A percentile compares a stretch with the other conserved stretches of the same genome.
Conservation (phyloP, 1,284 basidiomycete species). For the Ganoderma boninense region DNA sequence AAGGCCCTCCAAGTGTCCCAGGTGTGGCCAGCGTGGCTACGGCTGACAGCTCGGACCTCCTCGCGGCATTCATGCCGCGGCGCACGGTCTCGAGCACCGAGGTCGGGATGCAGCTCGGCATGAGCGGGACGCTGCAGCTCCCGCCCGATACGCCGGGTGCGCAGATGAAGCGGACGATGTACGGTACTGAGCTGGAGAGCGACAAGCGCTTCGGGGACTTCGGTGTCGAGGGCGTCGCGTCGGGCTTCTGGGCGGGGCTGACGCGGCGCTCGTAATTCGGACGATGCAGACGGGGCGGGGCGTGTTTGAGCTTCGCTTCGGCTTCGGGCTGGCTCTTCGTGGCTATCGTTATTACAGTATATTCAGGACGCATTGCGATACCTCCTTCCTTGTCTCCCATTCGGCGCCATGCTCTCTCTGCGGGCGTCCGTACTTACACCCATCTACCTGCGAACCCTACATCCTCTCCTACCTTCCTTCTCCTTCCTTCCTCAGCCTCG, state of each 20-base stretch:
- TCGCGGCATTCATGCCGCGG: background rate
- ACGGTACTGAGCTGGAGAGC: constrained; percentile 77
- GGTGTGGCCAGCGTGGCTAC: constrained; percentile 6
- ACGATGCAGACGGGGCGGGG: background rate
- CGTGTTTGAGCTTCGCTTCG: constrained; percentile 8
- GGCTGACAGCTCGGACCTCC: constrained; percentile 9
- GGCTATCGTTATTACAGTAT: background rate
- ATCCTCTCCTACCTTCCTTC: background rate
- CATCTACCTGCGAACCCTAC: background rate
- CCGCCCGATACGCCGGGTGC: constrained; percentile 44
- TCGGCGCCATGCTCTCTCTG: background rate
- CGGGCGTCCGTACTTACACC: background rate
- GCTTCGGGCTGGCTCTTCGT: constrained; percentile 14
- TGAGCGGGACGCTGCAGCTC: constrained; percentile 34
- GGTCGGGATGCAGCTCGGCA: constrained; percentile 37
- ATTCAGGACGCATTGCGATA: constrained; percentile 1
- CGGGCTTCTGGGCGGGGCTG: constrained; percentile 63
- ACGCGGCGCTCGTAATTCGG: constrained; percentile 36
- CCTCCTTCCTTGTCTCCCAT: background rate
- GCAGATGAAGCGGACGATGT: constrained; percentile 73
- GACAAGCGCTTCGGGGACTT: constrained; percentile 85
- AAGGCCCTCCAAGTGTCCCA: constrained; percentile 8
- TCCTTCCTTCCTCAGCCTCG: background rate
- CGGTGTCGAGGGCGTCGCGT: constrained; percentile 76
- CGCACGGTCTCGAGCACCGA: constrained; percentile 37